Percentiles rank a stretch among this genome's conserved stretches.
Conservation (phyloP, 2,329 filamentous ascomycete species). For the Penicillium sp. region DNA sequence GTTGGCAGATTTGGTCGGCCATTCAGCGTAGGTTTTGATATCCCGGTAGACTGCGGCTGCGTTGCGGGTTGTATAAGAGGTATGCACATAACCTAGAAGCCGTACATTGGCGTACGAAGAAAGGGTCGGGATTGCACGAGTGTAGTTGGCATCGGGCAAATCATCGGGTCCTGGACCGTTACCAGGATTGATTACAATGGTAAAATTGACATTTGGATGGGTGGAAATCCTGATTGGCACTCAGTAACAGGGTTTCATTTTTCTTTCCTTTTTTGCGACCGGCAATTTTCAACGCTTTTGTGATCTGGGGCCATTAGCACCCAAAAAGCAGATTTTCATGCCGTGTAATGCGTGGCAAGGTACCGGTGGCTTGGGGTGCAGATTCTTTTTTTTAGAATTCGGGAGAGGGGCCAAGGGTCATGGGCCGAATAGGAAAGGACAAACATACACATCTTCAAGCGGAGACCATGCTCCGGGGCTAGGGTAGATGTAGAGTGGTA, state of each 20-base stretch:
- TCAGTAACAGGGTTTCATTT: slow-evolving; percentile 22
- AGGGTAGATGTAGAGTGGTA: slow-evolving; percentile 53
- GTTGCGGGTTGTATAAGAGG: slow-evolving; percentile 47
- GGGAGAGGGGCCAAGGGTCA: background rate
- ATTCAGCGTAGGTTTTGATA: slow-evolving; percentile 48
- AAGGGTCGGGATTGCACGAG: slow-evolving; percentile 42
- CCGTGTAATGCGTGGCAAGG: slow-evolving; percentile 6
- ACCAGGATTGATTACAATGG: slow-evolving; percentile 51
- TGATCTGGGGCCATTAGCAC: slow-evolving; percentile 4
- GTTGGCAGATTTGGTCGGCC: slow-evolving; percentile 39
- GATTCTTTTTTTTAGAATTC: slow-evolving; percentile 4
- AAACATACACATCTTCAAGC: slow-evolving; percentile 45
- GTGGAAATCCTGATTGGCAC: slow-evolving; percentile 33
- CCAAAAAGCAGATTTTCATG: slow-evolving; percentile 12
- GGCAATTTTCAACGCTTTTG: background rate
- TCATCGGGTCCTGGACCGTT: slow-evolving; percentile 47
- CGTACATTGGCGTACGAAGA: slow-evolving; percentile 48
- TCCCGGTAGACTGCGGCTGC: slow-evolving; percentile 45
- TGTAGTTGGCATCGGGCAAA: slow-evolving; percentile 47
- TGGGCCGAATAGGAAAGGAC: slow-evolving; percentile 13
- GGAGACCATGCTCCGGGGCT: slow-evolving; percentile 48
- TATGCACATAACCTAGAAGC: slow-evolving; percentile 53
- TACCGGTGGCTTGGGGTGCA: slow-evolving; percentile 12
- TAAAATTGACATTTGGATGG: slow-evolving; percentile 49
- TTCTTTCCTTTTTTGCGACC: background rate